A percentile compares a stretch with the other conserved stretches of the same genome.
phyloP scores from a whole-genome alignment of 371 early-diverging fungal species.

The Dichotomocladium elegans region DNA sequence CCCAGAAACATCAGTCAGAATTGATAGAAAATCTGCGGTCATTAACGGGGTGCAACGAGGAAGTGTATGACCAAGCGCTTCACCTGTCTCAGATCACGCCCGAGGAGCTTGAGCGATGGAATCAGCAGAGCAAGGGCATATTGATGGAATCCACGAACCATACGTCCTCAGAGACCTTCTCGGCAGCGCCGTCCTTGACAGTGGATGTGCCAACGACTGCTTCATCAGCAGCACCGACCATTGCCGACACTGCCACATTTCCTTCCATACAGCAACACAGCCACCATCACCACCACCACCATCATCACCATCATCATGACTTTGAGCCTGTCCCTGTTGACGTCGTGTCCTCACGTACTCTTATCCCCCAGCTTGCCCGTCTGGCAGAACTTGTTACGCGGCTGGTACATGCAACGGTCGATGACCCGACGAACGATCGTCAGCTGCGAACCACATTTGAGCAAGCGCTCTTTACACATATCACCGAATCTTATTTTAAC shows the following conservation, averaged over 20 bases:
- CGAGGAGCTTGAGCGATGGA: slow-evolving; percentile 16
- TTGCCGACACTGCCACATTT: too few species aligned
- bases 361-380: slow-evolving; percentile 32
- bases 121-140: background rate
- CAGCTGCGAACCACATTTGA: slow-evolving; percentile 22
- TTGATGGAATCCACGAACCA: background rate
- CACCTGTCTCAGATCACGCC: slow-evolving; percentile 22
- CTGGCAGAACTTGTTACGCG: slow-evolving; percentile 30
- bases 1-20: slow-evolving; percentile 39
- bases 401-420: slow-evolving; percentile 15
- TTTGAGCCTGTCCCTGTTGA: background rate
- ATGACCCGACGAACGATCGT: background rate
- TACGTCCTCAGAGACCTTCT: background rate
- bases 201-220: background rate
- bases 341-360: slow-evolving; percentile 15
- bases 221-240: background rate
- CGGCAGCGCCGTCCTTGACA: background rate
- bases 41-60: slow-evolving; percentile 31
- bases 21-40: slow-evolving; percentile 34
- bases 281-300: background rate
- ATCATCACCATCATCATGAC: background rate
- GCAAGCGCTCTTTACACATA: slow-evolving; percentile 27
- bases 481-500: slow-evolving; percentile 28
- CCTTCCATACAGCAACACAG: too few species aligned
- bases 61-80: slow-evolving; percentile 28